Base-by-base conservation (phyloP, 202 grass and related monocot species). In the Brachypodium distachyon region DNA sequence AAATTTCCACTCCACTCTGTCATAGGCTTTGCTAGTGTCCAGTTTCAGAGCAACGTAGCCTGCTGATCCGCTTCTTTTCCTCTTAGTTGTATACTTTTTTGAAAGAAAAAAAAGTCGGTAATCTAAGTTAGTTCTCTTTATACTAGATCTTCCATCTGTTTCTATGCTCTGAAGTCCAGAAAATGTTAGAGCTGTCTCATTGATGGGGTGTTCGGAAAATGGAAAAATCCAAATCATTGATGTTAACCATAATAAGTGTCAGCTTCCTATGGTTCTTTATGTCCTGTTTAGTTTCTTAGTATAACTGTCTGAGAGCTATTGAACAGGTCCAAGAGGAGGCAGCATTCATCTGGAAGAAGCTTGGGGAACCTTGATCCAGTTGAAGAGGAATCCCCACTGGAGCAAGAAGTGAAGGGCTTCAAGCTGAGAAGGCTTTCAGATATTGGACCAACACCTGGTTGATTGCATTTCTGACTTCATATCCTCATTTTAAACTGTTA, bases 311-410 rank as follows among this genome's bases (percentile, higher is more conserved):
- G 54, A 25, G 48, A 61, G 44, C 79, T 66, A 63, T 68, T 34
- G 39, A 61, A 63, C 71, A 94, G 91, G 80, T 73, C 85, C 63
- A 98, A 98, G 79, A 92, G 77, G 79, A 88, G 74, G 80, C 81
- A 90, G 14, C 76, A 86, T 57, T 94, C 91, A 64, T 94, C 89
- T 72, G 84, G 82, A 84, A 76, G 61, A 84, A 72, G 68, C 79
- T 73, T 92, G n/a, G 90, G 83, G 34, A 89, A 77, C 64, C 91
- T 98, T 84, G 91, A 90, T 87, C 85, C 91, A 60, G 91, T 98
- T 64, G 74, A 90, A 59, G 95, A 98, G 70, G 95, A 98, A 34
- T 73, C 78, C 33, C 79, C 89, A 55, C 56, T 89, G 72, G 78
- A 85, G 59, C 82, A 87, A 83, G 77, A 83, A 54, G 43, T 74